Base-by-base conservation (phyloP, 2,329 filamentous ascomycete genomes). In the Onygenales sp. region DNA sequence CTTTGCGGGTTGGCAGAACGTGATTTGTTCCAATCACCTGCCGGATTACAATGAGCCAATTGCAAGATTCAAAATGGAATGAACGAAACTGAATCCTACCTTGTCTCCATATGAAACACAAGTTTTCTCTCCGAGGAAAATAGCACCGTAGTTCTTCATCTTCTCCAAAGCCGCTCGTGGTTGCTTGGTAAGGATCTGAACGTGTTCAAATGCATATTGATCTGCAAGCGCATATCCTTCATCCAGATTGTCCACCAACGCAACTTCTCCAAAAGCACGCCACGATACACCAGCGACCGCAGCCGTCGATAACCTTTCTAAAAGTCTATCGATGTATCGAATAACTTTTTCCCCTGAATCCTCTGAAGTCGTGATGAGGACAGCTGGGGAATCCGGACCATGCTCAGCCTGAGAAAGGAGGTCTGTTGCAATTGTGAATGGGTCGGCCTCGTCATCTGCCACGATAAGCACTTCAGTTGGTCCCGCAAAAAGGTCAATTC, bases 81-180 rank as follows among this genome's bases (percentile, higher is more conserved):
- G 8, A 39, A 43, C 5, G 32, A 31, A 32, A 4, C 4, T 52
- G n/a, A 13, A 13, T 44, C 61, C 47, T 57, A 72, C 73, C 70
- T 79, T 79, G 57, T 80, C 77, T 11, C 77, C 77, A 51, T 78
- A 79, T 0, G 71, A 74, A 1, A 80, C 77, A 57, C 76, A 79
- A 0, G 77, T 79, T 57, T 70, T 75, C 52, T 76, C 71, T 0
- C 77, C 77, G 17, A 79, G 59, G 62, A 79, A 79, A 6, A 80
- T 52, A 0, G 76, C 66, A 0, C 77, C 77, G 48, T 77, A 79
- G 49, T 77, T 71, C 1, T 56, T 68, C 76, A 80, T 79, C 60
- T 77, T 78, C 3, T 67, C 64, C 8, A 80, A 57, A 0, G 77
- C 77, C 9, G 76, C 73, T 0, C 77, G 62, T 0, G 77, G 77